Evolutionary conservation across 352 stramenopile species (phyloP).

Genomic region (Thraustochytrium aureum): DNA sequence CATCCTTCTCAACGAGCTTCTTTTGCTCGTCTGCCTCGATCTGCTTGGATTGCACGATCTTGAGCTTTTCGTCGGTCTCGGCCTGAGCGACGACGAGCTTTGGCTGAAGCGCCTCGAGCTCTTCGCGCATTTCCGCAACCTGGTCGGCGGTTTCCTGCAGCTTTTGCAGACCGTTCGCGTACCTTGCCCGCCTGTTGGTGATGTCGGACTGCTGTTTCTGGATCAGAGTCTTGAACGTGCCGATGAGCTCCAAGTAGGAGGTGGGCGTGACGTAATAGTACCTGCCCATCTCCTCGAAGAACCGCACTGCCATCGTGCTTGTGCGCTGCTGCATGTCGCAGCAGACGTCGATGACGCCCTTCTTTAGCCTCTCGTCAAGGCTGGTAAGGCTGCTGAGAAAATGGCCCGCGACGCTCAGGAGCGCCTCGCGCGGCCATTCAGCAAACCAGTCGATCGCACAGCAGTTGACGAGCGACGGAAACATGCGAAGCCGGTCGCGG

Average conservation of each 20-base stretch:
- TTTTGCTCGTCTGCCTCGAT: conserved; percentile 83
- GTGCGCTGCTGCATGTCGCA: conserved; percentile 92
- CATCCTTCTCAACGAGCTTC: conserved; percentile 68
- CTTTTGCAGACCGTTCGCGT: conserved; percentile 88
- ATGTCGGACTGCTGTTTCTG: conserved; percentile 82
- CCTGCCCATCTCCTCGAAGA: conserved; percentile 74
- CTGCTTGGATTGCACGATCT: conserved; percentile 63
- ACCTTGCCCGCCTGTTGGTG: conserved; percentile 80
- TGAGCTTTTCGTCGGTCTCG: conserved; percentile 56
- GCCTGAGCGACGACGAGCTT: conserved; percentile 68
- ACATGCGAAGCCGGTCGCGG: conserved; percentile 83
- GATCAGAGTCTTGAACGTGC: conserved; percentile 89
- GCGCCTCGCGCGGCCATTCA: conserved; percentile 87
- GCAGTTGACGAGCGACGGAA: conserved; percentile 91
- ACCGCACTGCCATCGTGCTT: conserved; percentile 70
- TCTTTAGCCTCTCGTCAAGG: conserved; percentile 69
- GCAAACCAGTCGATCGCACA: conserved; percentile 95
- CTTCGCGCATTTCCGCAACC: conserved; percentile 88
- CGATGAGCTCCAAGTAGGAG: conserved; percentile 89
- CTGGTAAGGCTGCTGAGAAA: conserved; percentile 80
- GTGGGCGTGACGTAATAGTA: conserved; percentile 95
- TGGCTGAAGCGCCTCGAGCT: conserved; percentile 86
- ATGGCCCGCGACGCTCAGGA: conserved; percentile 83
- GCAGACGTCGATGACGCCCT: conserved; percentile 86
- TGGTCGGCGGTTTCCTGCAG: conserved; percentile 88